phyloP scores from a whole-genome alignment of 2,329 filamentous ascomycete species.

The Colletotrichum plurivorum region DNA sequence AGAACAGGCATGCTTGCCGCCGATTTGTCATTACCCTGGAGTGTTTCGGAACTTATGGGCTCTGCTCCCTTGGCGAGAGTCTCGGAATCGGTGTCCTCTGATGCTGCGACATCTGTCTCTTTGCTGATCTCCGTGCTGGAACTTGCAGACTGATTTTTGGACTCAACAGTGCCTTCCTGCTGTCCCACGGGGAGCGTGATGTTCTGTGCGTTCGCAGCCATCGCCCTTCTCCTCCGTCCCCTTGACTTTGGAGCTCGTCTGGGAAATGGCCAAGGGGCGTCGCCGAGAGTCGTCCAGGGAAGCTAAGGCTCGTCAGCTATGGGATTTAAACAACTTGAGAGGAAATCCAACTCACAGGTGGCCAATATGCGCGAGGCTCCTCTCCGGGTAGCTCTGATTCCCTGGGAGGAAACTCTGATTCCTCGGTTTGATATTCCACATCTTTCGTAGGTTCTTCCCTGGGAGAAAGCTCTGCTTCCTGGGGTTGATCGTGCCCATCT shows the following conservation, averaged over 20 bases:
- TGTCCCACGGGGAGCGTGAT: slow-evolving; percentile 61
- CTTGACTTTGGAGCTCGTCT: slow-evolving; percentile 49
- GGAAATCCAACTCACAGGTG: slow-evolving; percentile 63
- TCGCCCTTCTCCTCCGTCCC: slow-evolving; percentile 55
- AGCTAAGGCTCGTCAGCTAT: slow-evolving; percentile 55
- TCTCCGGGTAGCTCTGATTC: too few species aligned
- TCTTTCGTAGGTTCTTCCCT: too few species aligned
- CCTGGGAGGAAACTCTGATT: too few species aligned
- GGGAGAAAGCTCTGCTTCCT: too few species aligned
- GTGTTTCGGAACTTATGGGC: slow-evolving; percentile 21
- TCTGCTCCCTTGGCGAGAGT: slow-evolving; percentile 20
- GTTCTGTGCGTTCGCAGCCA: slow-evolving; percentile 53
- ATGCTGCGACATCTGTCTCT: slow-evolving; percentile 33
- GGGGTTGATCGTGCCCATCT: too few species aligned
- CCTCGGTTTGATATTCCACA: too few species aligned
- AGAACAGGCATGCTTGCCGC: slow-evolving; percentile 14
- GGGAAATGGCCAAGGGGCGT: slow-evolving; percentile 67
- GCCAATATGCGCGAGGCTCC: slow-evolving; percentile 37
- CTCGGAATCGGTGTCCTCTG: slow-evolving; percentile 44
- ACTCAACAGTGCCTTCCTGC: slow-evolving; percentile 47
- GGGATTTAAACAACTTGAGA: neutral
- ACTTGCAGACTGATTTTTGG: slow-evolving; percentile 40
- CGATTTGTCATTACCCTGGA: slow-evolving; percentile 25
- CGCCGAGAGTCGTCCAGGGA: slow-evolving; percentile 70
- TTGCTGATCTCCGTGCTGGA: slow-evolving; percentile 34